These are phyloP conservation scores for Fraxinus albicans DNA, from an alignment of 305 asterid genomes.

Conservation along the genomic window DNA sequence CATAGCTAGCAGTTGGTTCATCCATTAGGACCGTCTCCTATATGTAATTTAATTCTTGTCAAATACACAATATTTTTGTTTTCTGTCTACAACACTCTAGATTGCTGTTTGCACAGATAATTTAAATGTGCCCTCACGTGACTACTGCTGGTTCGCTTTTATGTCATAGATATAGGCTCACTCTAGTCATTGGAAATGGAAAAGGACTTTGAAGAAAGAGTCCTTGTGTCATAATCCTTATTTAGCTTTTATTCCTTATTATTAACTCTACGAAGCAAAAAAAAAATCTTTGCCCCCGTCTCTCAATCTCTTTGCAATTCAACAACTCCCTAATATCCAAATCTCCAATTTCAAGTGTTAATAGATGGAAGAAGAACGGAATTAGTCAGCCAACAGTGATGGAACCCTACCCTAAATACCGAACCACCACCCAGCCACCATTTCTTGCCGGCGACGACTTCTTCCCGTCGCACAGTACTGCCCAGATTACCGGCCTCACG, in stretches of 20 bases:
- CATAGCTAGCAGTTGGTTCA: not conserved
- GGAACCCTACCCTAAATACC: too few relatives aligned
- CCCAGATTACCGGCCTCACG: too few relatives aligned
- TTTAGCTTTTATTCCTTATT: not conserved
- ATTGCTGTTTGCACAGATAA: not conserved
- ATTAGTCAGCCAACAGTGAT: too few relatives aligned
- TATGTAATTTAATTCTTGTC: not conserved
- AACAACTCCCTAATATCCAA: too few relatives aligned
- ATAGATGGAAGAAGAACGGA: too few relatives aligned
- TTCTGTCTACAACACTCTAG: not conserved
- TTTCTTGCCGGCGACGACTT: too few relatives aligned
- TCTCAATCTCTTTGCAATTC: too few relatives aligned
- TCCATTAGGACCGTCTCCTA: not conserved
- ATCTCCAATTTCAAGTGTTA: too few relatives aligned
- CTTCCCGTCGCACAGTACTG: too few relatives aligned
- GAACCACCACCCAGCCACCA: too few relatives aligned
- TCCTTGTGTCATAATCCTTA: not conserved
- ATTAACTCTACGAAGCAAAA: constrained; percentile 7
- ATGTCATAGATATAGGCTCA: not conserved
- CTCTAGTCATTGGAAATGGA: not conserved
- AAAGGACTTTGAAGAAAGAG: constrained; percentile 3
- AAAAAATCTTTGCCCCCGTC: too few relatives aligned
- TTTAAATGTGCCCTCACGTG: not conserved
- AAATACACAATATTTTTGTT: not conserved
- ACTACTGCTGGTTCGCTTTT: not conserved